Percentiles rank a stretch among this genome's conserved stretches.
Evolutionary conservation across 139 green algal genomes (phyloP).

Genomic region (Chlorella sp.): DNA sequence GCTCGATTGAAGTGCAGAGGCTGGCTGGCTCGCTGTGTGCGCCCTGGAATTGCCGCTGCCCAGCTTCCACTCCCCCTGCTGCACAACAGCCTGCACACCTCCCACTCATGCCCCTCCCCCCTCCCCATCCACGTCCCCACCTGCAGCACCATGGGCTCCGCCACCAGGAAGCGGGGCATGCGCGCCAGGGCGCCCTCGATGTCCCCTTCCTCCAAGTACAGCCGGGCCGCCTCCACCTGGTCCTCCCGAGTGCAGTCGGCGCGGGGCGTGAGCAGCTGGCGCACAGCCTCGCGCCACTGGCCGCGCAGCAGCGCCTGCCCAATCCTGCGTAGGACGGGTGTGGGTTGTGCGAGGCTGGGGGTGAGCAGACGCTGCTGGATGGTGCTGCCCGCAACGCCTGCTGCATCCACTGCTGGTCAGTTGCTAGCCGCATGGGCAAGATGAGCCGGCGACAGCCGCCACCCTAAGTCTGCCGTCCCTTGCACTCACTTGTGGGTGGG

Average conservation of each 20-base stretch:
- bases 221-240: constrained; percentile 26
- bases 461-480: background rate
- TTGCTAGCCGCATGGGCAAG: too few relatives aligned
- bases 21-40: too few relatives aligned
- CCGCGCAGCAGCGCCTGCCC: constrained; percentile 80
- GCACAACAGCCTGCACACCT: background rate
- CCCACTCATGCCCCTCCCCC: background rate
- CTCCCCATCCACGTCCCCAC: constrained; percentile 21
- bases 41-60: background rate
- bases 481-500: constrained; percentile 75
- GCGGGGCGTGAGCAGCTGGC: constrained; percentile 68
- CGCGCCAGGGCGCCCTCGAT: constrained; percentile 58
- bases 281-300: constrained; percentile 72
- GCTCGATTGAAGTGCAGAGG: too few relatives aligned
- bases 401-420: too few relatives aligned
- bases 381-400: too few relatives aligned
- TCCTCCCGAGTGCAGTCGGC: constrained; percentile 34
- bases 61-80: background rate
- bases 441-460: too few relatives aligned
- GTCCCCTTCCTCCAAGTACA: constrained; percentile 53
- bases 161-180: constrained; percentile 68
- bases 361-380: too few relatives aligned
- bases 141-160: constrained; percentile 71
- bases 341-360: too few relatives aligned
- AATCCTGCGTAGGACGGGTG: constrained; percentile 55